These are phyloP conservation scores for Rhodotorula sp. DNA, from an alignment of 1,284 basidiomycete genomes.

Conservation along the genomic window DNA sequence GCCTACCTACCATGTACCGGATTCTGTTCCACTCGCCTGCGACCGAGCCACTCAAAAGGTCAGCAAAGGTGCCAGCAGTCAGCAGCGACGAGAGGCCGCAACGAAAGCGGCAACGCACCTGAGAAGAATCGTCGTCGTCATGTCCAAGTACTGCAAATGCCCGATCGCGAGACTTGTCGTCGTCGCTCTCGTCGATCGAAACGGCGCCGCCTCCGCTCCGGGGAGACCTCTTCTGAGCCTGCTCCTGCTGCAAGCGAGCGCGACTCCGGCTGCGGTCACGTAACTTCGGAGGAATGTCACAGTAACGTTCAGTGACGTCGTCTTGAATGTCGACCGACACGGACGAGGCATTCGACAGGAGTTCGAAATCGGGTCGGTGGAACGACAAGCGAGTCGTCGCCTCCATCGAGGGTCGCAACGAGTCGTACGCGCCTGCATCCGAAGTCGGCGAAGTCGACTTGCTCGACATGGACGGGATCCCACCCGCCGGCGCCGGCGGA, in stretches of 20 bases:
- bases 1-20: not conserved
- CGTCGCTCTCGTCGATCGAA: constrained; percentile 1
- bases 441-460: not conserved
- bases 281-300: not conserved
- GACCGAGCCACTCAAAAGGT: too few relatives aligned
- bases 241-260: not conserved
- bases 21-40: constrained; percentile 3
- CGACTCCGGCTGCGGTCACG: not conserved
- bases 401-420: constrained; percentile 35
- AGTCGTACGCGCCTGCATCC: not conserved
- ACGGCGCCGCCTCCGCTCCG: not conserved
- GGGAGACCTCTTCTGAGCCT: not conserved
- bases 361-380: constrained; percentile 1
- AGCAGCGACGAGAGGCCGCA: not conserved
- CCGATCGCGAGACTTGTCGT: constrained; percentile 12
- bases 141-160: constrained; percentile 16
- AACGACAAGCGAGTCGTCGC: constrained; percentile 43
- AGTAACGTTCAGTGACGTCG: constrained; percentile 21
- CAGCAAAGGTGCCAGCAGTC: not conserved
- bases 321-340: constrained; percentile 35
- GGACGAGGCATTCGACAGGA: constrained; percentile 15
- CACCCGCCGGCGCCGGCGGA: not conserved
- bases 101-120: not conserved
- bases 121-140: constrained; percentile 14
- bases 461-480: not conserved